Percentiles rank a stretch among this genome's conserved stretches.
Conservation (phyloP, 2,329 filamentous ascomycete genomes). For the Colletotrichum chrysophilum region DNA sequence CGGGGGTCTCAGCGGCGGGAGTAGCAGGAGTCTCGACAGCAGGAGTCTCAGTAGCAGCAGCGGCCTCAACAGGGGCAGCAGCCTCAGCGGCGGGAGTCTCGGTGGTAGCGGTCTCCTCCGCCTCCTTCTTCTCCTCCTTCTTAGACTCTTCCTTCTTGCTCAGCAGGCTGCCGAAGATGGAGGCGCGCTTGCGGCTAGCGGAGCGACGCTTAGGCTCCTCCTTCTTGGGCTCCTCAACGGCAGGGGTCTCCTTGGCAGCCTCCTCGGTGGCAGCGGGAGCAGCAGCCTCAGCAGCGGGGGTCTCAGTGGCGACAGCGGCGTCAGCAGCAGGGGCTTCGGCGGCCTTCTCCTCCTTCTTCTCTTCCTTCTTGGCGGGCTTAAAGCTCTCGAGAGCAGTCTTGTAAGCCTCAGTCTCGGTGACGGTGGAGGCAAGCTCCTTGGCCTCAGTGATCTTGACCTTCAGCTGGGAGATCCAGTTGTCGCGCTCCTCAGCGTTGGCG, state of each 20-base stretch:
- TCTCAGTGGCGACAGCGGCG: slow-evolving; percentile 34
- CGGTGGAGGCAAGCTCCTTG: slow-evolving; percentile 76
- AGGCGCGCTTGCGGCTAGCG: slow-evolving; percentile 68
- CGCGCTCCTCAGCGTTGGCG: slow-evolving; percentile 73
- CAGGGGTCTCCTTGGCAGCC: slow-evolving; percentile 37
- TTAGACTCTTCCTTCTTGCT: slow-evolving; percentile 60
- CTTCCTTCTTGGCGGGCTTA: slow-evolving; percentile 50
- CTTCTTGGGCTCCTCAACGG: slow-evolving; percentile 48
- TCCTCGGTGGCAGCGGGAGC: slow-evolving; percentile 31
- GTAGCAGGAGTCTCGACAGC: slow-evolving; percentile 34
- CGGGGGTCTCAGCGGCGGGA: slow-evolving; percentile 38
- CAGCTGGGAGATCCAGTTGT: slow-evolving; percentile 88
- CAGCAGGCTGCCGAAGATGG: slow-evolving; percentile 64
- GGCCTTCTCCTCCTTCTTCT: slow-evolving; percentile 54
- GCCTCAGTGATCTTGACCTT: slow-evolving; percentile 85
- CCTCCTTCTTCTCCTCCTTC: slow-evolving; percentile 46
- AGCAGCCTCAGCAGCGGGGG: slow-evolving; percentile 30
- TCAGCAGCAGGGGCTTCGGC: slow-evolving; percentile 45
- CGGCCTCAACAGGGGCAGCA: slow-evolving; percentile 32
- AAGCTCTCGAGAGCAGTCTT: slow-evolving; percentile 81
- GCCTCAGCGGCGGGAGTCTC: slow-evolving; percentile 33
- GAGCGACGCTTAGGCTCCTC: slow-evolving; percentile 68
- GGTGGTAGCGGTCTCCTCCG: slow-evolving; percentile 37
- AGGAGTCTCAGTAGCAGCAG: slow-evolving; percentile 35
- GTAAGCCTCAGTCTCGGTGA: slow-evolving; percentile 84